Percentiles rank a stretch among this genome's conserved stretches.
These are phyloP conservation scores for Climacium dendroides DNA, from an alignment of 225 moss, liverwort and hornwort genomes.

Conservation along the genomic window DNA sequence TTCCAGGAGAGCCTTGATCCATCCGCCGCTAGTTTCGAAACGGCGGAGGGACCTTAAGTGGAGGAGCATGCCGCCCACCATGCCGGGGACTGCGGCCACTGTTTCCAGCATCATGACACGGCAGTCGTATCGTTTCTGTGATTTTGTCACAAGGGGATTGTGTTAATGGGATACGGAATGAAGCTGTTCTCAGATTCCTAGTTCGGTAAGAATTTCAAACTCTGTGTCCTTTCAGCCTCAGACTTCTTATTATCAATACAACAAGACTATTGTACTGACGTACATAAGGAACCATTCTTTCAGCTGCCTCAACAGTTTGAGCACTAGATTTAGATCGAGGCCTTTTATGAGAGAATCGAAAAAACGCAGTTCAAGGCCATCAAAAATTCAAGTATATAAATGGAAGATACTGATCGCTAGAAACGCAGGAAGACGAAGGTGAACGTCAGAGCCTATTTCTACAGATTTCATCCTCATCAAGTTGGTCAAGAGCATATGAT, in stretches of 20 bases:
- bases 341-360: background rate
- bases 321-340: background rate
- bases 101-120: slow-evolving; percentile 96
- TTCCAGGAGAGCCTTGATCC: slow-evolving; percentile 90
- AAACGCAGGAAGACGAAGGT: background rate
- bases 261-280: background rate
- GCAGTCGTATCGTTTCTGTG: slow-evolving; percentile 71
- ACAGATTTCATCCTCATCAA: background rate
- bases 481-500: background rate
- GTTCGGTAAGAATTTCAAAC: background rate
- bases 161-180: background rate
- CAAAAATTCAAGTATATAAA: too few species aligned
- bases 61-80: slow-evolving; percentile 85
- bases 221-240: background rate
- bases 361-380: background rate
- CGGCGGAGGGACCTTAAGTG: slow-evolving; percentile 61
- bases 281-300: background rate
- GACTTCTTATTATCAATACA: background rate
- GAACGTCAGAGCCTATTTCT: background rate
- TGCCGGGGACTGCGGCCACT: slow-evolving; percentile 93
- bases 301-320: background rate
- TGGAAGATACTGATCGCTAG: background rate
- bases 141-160: background rate
- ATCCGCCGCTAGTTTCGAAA: slow-evolving; percentile 82
- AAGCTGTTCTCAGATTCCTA: too few species aligned